Conservation (phyloP, 768 basidiomycete species). For the Cubamyces lactineus region DNA sequence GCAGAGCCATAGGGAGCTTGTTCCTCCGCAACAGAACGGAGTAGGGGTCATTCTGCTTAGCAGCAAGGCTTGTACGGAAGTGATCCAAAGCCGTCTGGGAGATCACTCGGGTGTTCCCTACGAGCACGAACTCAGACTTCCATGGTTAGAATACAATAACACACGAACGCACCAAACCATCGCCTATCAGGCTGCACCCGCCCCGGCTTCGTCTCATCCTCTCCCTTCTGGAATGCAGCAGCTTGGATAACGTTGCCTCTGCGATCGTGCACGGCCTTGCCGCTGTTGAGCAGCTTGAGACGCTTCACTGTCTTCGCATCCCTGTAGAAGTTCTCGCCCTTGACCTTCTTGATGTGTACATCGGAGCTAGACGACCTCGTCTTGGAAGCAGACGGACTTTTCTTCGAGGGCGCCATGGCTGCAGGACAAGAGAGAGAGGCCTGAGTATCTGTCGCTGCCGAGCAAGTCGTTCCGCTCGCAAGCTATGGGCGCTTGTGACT, state of each 20-base stretch:
- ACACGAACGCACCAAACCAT: conserved; percentile 84
- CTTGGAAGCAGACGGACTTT: conserved; percentile 27
- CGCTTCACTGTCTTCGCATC: conserved; percentile 86
- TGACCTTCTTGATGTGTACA: conserved; percentile 66
- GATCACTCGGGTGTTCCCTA: conserved; percentile 98
- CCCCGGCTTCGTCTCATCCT: conserved; percentile 87
- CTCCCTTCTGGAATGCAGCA: conserved; percentile 95
- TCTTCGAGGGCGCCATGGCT: conserved; percentile 40
- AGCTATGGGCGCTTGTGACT: conserved; percentile 7
- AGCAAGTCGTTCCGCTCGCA: neutral
- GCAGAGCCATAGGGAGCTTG: conserved; percentile 94
- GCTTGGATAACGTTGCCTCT: conserved; percentile 93
- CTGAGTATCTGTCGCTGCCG: neutral
- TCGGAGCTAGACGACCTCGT: conserved; percentile 41
- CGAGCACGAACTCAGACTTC: neutral
- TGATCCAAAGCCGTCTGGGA: conserved; percentile 96
- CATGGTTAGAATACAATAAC: neutral
- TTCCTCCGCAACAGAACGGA: conserved; percentile 92
- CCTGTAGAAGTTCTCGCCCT: conserved; percentile 98
- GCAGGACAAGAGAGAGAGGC: neutral
- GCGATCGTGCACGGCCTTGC: conserved; percentile 87
- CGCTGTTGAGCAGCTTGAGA: conserved; percentile 92
- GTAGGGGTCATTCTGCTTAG: conserved; percentile 92
- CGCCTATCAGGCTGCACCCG: conserved; percentile 92
- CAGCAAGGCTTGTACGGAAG: conserved; percentile 86